phyloP scores from a whole-genome alignment of 345 rosid genomes.

The Firmiana major region DNA sequence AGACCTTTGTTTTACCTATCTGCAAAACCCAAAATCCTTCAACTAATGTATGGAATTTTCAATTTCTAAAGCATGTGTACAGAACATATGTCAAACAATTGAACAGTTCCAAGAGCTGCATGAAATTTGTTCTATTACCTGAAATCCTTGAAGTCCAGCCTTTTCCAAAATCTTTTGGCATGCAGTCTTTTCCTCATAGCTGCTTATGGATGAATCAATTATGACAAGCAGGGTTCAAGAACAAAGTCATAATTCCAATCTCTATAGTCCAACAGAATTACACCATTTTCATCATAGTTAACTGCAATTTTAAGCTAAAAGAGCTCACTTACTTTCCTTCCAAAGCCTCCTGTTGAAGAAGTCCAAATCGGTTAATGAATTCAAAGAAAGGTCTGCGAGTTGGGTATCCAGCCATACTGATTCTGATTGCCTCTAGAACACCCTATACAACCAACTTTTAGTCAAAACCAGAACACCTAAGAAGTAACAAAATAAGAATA shows the following conservation, averaged over 20 bases:
- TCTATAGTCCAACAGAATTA: background rate
- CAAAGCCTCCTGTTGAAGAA: slow-evolving; percentile 60
- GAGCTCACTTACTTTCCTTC: slow-evolving; percentile 74
- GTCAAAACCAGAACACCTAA: background rate
- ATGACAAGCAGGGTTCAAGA: slow-evolving; percentile 14
- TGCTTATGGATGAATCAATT: slow-evolving; percentile 31
- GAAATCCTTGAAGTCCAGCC: slow-evolving; percentile 85
- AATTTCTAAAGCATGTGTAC: background rate
- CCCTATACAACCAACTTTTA: slow-evolving; percentile 49
- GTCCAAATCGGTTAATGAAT: slow-evolving; percentile 85
- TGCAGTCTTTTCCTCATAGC: slow-evolving; percentile 77
- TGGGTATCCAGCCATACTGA: slow-evolving; percentile 97
- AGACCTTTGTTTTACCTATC: slow-evolving; percentile 95
- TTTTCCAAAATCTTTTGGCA: slow-evolving; percentile 75
- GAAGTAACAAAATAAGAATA: slow-evolving; percentile 4
- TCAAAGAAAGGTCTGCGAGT: slow-evolving; percentile 91
- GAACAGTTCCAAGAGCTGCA: slow-evolving; percentile 9
- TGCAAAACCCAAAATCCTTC: slow-evolving; percentile 29
- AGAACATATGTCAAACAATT: background rate
- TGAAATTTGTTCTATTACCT: slow-evolving; percentile 41
- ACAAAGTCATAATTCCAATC: slow-evolving; percentile 4
- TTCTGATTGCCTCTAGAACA: slow-evolving; percentile 93
- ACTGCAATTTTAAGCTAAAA: background rate
- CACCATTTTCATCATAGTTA: background rate
- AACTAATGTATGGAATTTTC: background rate